phyloP scores from a whole-genome alignment of 176 grass and related monocot genomes.

The Cenchrus fungigraminus region DNA sequence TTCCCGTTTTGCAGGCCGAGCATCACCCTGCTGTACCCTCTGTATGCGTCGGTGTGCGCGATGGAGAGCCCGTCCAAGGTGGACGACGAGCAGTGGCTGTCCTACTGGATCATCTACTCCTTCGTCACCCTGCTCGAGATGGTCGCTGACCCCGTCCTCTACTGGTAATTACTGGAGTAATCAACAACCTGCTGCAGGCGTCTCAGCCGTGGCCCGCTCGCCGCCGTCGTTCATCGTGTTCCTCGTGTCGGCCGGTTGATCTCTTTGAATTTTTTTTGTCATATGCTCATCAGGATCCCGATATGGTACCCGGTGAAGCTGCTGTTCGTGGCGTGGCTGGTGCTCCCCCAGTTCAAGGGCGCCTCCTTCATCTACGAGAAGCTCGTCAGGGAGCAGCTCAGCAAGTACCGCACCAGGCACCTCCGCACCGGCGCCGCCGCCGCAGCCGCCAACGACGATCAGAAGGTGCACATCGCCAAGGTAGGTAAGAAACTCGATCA shows the following conservation, averaged over 20 bases:
- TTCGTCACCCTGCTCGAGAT: conserved; percentile 74
- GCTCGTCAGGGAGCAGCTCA: conserved; percentile 77
- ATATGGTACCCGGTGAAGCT: conserved; percentile 70
- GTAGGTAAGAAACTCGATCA: not conserved
- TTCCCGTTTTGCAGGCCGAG: conserved; percentile 47
- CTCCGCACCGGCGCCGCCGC: not conserved
- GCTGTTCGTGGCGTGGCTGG: conserved; percentile 69
- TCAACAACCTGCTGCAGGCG: too few species aligned
- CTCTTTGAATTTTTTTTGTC: not conserved
- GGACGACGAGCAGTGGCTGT: conserved; percentile 81
- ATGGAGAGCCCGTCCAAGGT: conserved; percentile 72
- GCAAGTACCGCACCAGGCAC: conserved; percentile 46
- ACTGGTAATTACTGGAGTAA: conserved; percentile 36
- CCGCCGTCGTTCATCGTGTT: too few species aligned
- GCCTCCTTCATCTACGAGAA: conserved; percentile 85
- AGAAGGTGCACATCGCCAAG: conserved; percentile 49
- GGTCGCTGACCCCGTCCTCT: conserved; percentile 59
- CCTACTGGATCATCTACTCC: conserved; percentile 87
- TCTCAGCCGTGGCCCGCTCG: too few species aligned
- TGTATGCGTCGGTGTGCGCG: conserved; percentile 77
- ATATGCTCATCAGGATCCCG: conserved; percentile 55
- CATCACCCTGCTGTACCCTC: conserved; percentile 65
- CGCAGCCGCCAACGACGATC: not conserved
- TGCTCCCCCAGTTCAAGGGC: conserved; percentile 83
- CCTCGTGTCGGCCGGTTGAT: not conserved